Evolutionary conservation across 2,329 filamentous ascomycete genomes (phyloP), one percentile per base, ranked within the genome.

Genomic region (Colletotrichum echinochloae): DNA sequence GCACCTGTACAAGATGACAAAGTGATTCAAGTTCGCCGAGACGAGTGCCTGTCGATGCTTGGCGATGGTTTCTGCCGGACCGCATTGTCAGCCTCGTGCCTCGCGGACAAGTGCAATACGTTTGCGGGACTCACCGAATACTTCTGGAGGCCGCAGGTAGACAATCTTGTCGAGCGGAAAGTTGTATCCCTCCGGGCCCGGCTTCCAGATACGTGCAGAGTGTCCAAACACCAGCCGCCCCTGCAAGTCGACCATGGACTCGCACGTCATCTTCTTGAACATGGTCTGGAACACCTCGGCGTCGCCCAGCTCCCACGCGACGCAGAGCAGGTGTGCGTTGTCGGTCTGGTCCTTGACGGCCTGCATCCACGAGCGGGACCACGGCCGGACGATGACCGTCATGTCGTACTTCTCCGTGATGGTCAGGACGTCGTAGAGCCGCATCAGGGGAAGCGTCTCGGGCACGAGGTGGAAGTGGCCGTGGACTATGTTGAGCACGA

Each of bases 401-500:
- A 78, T 73, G 59, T 75, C 73, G 60, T 74, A 77, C 64, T 77
- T 77, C 23, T 77, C 71, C 4, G 75, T 75, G 55, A 76, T 59
- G 11, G 77, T 70, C 1, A 75, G 68, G 20, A 78, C 69, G 20
- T 73, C 52, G 52, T 76, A 76, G 18, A 77, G 57, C 5, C 61
- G 39, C 28, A 60, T 60, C 9, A 73, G 7, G 7, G 59, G 6
- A 3, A 73, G 28, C 33, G 66, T 51, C 4, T 66, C 56, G 1
- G 76, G 75, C 1, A 79, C 60, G 14, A 71, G 64, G 4, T 77
- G 73, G 41, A 78, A 76, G 11, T 71, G 74, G 20, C 74, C 68
- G 39, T 80, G 79, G 16, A 79, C 74, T 16, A 80, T 79, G 59
- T 77, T 75, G 18, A 80, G 63, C n/a, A 80, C 41, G n/a, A 75